Percentiles rank a stretch among this genome's conserved stretches.
Conservation (phyloP, 805 yeast species). For the Zygosaccharomyces siamensis region DNA sequence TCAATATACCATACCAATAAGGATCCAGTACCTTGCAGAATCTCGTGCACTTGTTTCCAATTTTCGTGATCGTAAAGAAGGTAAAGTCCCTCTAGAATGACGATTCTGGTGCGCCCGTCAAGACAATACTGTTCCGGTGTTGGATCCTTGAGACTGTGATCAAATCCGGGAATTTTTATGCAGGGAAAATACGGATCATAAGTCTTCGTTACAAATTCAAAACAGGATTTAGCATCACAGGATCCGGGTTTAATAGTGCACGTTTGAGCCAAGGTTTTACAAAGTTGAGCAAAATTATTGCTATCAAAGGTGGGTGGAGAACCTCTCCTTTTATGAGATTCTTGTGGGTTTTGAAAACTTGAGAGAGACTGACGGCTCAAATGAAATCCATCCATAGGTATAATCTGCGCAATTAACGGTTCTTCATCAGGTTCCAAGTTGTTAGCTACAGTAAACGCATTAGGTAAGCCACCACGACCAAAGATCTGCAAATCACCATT, state of each 20-base stretch:
- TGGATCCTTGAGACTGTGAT: constrained; percentile 73
- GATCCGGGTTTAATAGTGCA: constrained; percentile 16
- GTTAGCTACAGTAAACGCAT: constrained; percentile 18
- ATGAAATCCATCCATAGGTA: constrained; percentile 80
- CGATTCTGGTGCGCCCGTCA: constrained; percentile 43
- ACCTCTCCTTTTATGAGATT: constrained; percentile 66
- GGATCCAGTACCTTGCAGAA: constrained; percentile 22
- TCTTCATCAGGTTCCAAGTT: neutral
- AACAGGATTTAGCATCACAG: constrained; percentile 11
- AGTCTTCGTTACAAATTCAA: constrained; percentile 19
- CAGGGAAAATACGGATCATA: constrained; percentile 31
- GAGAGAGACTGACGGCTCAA: constrained; percentile 46
- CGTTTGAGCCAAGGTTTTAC: constrained; percentile 20
- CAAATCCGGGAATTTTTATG: constrained; percentile 62
- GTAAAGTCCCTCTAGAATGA: constrained; percentile 76
- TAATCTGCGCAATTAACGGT: constrained; percentile 39
- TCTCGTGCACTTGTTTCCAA: constrained; percentile 42
- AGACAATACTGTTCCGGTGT: constrained; percentile 48
- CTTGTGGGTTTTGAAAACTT: constrained; percentile 48
- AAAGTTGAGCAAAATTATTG: constrained; percentile 31
- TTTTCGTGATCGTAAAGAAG: constrained; percentile 52
- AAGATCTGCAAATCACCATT: constrained; percentile 24
- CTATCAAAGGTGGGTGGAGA: constrained; percentile 85
- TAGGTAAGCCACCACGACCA: constrained; percentile 33
- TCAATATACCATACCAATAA: constrained; percentile 50